Percentiles rank a stretch among this genome's conserved stretches.
phyloP scores from a whole-genome alignment of 495 filamentous ascomycete genomes.

The Daldinia concentrica region DNA sequence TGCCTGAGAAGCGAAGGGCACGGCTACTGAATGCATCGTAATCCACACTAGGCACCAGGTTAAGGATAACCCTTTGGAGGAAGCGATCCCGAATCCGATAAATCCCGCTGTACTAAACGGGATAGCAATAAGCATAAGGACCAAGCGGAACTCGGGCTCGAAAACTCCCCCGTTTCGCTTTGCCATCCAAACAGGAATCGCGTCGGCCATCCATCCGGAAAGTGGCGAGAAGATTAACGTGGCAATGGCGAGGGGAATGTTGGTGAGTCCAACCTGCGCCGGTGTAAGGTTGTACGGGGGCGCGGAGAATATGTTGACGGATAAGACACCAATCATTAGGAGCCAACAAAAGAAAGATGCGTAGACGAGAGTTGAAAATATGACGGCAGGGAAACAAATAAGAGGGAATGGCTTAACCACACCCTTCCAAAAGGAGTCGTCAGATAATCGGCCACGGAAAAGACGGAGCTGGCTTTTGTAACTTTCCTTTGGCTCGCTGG shows the following conservation, averaged over 20 bases:
- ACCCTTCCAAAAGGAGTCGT: conserved; percentile 39
- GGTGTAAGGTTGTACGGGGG: conserved; percentile 70
- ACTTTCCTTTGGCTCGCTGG: conserved; percentile 36
- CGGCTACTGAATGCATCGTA: conserved; percentile 41
- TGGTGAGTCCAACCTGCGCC: conserved; percentile 66
- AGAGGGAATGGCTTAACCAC: conserved; percentile 52
- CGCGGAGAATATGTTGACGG: conserved; percentile 69
- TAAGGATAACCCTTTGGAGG: conserved; percentile 21
- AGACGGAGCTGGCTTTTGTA: conserved; percentile 45
- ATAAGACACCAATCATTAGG: conserved; percentile 71
- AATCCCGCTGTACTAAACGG: conserved; percentile 51
- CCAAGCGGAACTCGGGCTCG: conserved; percentile 64
- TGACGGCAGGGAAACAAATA: conserved; percentile 54
- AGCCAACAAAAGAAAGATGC: conserved; percentile 61
- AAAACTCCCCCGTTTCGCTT: conserved; percentile 60
- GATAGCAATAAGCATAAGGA: conserved; percentile 55
- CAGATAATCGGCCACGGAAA: conserved; percentile 39
- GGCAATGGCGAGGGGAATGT: conserved; percentile 57
- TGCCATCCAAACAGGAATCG: conserved; percentile 57
- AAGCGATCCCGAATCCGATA: conserved; percentile 48
- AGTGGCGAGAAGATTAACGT: conserved; percentile 56
- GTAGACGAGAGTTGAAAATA: conserved; percentile 55
- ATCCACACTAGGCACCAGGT: conserved; percentile 40
- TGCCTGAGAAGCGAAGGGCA: conserved; percentile 41
- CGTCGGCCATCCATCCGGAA: conserved; percentile 57